phyloP scores from a whole-genome alignment of 371 early-diverging fungal genomes.

The Saksenaea oblongispora region DNA sequence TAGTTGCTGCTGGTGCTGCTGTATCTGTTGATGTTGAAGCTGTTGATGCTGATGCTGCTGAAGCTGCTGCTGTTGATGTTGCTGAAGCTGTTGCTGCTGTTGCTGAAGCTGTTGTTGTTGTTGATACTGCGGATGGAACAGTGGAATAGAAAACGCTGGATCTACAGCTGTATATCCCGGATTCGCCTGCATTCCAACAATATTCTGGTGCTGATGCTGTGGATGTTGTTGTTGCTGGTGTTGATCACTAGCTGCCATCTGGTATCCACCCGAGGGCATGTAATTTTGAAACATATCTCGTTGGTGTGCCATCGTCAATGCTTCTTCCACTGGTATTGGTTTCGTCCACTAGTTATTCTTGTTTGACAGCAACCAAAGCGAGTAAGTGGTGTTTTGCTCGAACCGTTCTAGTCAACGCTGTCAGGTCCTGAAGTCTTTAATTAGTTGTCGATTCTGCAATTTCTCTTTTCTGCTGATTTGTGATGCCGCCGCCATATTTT shows the following conservation, averaged over 20 bases:
- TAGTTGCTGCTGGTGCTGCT: conserved; percentile 19
- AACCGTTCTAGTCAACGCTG: background rate
- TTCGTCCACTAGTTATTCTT: background rate
- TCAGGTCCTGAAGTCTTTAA: background rate
- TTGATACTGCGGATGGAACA: conserved; percentile 5
- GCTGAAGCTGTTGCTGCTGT: conserved; percentile 7
- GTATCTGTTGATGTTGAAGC: conserved; percentile 13
- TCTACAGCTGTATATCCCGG: conserved; percentile 1
- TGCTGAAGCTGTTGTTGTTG: conserved; percentile 16
- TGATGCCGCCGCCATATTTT: background rate
- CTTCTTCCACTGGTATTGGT: background rate
- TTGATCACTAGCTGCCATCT: conserved; percentile 11
- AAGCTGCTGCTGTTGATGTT: background rate
- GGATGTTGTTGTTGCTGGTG: conserved; percentile 23
- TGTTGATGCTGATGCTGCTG: conserved; percentile 1
- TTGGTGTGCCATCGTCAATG: conserved; percentile 20
- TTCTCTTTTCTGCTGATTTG: background rate
- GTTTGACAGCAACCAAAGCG: background rate
- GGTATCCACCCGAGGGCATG: conserved; percentile 22
- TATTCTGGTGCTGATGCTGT: conserved; percentile 19
- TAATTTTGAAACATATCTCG: conserved; percentile 27
- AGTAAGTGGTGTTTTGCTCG: background rate
- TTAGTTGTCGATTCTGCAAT: background rate
- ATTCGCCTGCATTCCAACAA: conserved; percentile 3
- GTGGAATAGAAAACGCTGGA: conserved; percentile 4